Evolutionary conservation across 257 asterid species (phyloP).

Genomic region (Galeopsis tetrahit): DNA sequence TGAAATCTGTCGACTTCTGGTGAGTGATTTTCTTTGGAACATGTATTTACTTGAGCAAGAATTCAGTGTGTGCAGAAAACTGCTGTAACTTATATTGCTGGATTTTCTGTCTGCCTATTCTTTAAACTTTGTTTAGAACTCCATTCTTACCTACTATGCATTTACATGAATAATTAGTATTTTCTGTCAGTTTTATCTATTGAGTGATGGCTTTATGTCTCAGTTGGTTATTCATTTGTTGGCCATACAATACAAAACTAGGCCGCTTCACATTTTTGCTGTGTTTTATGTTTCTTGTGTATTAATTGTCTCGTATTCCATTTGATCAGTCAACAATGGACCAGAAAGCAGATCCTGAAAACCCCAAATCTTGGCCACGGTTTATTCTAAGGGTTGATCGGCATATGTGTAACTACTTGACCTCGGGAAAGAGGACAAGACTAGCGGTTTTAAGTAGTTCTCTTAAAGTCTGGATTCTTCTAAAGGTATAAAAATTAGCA

Average conservation of each 20-base stretch:
- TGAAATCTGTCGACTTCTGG: slow-evolving; percentile 82
- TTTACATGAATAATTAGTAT: slow-evolving; percentile 20
- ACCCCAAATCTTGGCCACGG: slow-evolving; percentile 89
- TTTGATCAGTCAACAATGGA: slow-evolving; percentile 71
- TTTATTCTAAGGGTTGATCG: slow-evolving; percentile 87
- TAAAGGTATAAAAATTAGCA: slow-evolving; percentile 61
- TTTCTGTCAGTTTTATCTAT: background rate
- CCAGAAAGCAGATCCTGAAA: slow-evolving; percentile 71
- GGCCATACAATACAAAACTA: slow-evolving; percentile 6
- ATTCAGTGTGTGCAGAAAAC: slow-evolving; percentile 15
- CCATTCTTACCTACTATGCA: background rate
- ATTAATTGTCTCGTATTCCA: slow-evolving; percentile 13
- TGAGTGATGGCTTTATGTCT: background rate
- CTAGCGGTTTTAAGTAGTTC: slow-evolving; percentile 91
- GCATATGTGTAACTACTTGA: slow-evolving; percentile 88
- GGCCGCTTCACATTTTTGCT: slow-evolving; percentile 8
- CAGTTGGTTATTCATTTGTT: slow-evolving; percentile 17
- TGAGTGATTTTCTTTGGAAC: slow-evolving; percentile 35
- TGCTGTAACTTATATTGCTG: background rate
- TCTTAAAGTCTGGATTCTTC: slow-evolving; percentile 96
- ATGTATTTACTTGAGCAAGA: slow-evolving; percentile 14
- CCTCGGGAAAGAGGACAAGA: slow-evolving; percentile 90
- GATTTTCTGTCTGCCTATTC: slow-evolving; percentile 18
- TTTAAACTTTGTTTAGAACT: slow-evolving; percentile 11
- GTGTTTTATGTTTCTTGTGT: slow-evolving; percentile 30